Conservation (phyloP, 2,329 filamentous ascomycete genomes). For the Pestalotiopsis sp. region DNA sequence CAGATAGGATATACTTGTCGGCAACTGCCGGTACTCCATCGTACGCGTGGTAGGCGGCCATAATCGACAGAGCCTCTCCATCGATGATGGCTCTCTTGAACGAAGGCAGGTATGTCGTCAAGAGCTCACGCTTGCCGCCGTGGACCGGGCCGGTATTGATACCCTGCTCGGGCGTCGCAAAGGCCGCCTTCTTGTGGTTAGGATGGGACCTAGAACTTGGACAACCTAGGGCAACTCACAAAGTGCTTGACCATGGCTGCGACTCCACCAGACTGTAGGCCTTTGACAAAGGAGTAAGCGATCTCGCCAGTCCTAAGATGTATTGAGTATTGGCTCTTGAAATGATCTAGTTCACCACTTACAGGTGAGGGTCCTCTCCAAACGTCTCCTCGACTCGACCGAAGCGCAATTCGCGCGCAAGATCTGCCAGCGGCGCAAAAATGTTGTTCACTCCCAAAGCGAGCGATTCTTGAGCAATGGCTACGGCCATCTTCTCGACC, state of each 20-base stretch:
- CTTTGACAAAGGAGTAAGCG: slow-evolving; percentile 55
- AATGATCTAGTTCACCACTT: slow-evolving; percentile 14
- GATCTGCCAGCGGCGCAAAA: slow-evolving; percentile 69
- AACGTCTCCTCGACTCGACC: slow-evolving; percentile 75
- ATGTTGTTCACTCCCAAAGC: slow-evolving; percentile 72
- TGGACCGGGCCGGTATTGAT: slow-evolving; percentile 65
- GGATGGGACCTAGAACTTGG: background rate
- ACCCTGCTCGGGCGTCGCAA: slow-evolving; percentile 69
- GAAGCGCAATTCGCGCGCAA: slow-evolving; percentile 70
- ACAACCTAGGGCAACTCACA: slow-evolving; percentile 32
- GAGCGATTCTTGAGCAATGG: slow-evolving; percentile 65
- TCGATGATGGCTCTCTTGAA: slow-evolving; percentile 74
- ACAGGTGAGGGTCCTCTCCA: slow-evolving; percentile 67
- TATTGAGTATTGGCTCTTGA: background rate
- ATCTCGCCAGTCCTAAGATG: slow-evolving; percentile 58
- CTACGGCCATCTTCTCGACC: slow-evolving; percentile 64
- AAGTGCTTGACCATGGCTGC: slow-evolving; percentile 77
- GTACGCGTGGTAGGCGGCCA: slow-evolving; percentile 75
- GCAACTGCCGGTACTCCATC: slow-evolving; percentile 70
- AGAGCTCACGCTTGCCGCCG: slow-evolving; percentile 52
- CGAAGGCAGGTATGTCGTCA: slow-evolving; percentile 56
- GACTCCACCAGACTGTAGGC: slow-evolving; percentile 65
- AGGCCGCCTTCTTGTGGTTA: slow-evolving; percentile 47
- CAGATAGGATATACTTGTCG: slow-evolving; percentile 64
- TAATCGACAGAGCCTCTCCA: slow-evolving; percentile 65